Percentiles rank a stretch among this genome's conserved stretches.
These are phyloP conservation scores for Saccharomycopsis fodiens DNA, from an alignment of 805 yeast species.

Conservation along the genomic window DNA sequence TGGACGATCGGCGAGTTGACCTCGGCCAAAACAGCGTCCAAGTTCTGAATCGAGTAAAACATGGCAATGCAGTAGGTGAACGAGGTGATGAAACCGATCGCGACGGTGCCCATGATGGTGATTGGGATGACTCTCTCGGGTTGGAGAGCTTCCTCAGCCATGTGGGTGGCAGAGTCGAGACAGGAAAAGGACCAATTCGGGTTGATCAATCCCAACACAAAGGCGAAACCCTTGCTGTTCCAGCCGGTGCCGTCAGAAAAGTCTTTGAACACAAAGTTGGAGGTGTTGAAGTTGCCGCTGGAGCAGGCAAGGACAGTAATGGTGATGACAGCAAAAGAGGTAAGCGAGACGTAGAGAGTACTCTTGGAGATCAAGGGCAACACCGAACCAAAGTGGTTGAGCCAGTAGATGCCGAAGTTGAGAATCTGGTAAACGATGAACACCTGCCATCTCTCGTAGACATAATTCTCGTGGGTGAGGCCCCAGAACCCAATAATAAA, in stretches of 20 bases:
- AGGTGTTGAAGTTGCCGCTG: slow-evolving; percentile 42
- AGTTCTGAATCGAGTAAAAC: slow-evolving; percentile 51
- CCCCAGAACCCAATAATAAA: slow-evolving; percentile 44
- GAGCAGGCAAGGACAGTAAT: slow-evolving; percentile 46
- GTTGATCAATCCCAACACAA: slow-evolving; percentile 62
- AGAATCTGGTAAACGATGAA: slow-evolving; percentile 42
- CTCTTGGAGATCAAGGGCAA: slow-evolving; percentile 43
- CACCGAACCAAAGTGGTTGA: slow-evolving; percentile 44
- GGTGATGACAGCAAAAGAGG: slow-evolving; percentile 47
- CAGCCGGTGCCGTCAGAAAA: slow-evolving; percentile 56
- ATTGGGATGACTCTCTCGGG: slow-evolving; percentile 56
- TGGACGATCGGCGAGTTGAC: slow-evolving; percentile 50
- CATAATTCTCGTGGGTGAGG: slow-evolving; percentile 25
- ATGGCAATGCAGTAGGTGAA: slow-evolving; percentile 45
- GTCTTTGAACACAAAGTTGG: slow-evolving; percentile 45
- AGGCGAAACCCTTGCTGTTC: slow-evolving; percentile 50
- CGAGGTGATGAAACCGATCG: slow-evolving; percentile 58
- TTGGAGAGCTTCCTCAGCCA: slow-evolving; percentile 56
- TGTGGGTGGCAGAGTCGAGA: slow-evolving; percentile 62
- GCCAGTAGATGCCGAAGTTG: slow-evolving; percentile 35
- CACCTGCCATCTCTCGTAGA: slow-evolving; percentile 46
- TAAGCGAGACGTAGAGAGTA: slow-evolving; percentile 44
- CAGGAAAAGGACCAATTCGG: slow-evolving; percentile 68
- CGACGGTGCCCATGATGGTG: slow-evolving; percentile 54
- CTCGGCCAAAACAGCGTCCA: slow-evolving; percentile 34